phyloP scores from a whole-genome alignment of 2,329 filamentous ascomycete genomes.

The Cytospora schulzeri region DNA sequence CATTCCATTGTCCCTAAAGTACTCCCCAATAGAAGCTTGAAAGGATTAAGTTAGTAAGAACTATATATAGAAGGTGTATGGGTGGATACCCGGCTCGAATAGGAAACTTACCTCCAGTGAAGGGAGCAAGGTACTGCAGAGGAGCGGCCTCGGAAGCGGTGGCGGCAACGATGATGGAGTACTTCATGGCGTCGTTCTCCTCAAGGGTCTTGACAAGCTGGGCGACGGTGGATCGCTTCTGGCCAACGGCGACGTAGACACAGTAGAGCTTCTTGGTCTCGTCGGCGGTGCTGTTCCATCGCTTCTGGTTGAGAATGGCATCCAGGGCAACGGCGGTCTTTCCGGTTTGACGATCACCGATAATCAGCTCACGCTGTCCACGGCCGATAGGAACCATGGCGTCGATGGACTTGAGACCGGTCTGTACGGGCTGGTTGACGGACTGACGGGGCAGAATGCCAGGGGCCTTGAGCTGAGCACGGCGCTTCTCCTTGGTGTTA shows the following conservation, averaged over 20 bases:
- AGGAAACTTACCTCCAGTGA: constrained; percentile 69
- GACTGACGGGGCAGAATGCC: constrained; percentile 96
- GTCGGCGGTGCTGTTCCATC: constrained; percentile 86
- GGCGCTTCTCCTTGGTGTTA: constrained; percentile 87
- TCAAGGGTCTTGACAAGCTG: constrained; percentile 99
- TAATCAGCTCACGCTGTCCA: constrained; percentile 99
- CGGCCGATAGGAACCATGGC: constrained; percentile 99
- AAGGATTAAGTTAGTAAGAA: background rate
- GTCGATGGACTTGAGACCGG: constrained; percentile 98
- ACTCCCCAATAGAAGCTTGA: constrained; percentile 61
- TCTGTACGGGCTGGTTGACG: constrained; percentile 98
- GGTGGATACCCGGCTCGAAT: constrained; percentile 16
- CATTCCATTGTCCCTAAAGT: constrained; percentile 80
- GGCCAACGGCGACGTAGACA: constrained; percentile 97
- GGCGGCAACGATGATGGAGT: constrained; percentile 89
- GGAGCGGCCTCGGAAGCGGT: constrained; percentile 97
- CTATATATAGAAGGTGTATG: background rate
- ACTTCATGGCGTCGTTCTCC: constrained; percentile 99
- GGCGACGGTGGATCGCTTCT: constrained; percentile 99
- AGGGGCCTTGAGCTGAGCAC: constrained; percentile 98
- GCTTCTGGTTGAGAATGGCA: constrained; percentile 98
- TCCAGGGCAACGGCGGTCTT: constrained; percentile 99
- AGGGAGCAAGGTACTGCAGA: constrained; percentile 91
- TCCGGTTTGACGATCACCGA: constrained; percentile 99
- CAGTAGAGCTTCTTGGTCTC: constrained; percentile 99